A percentile compares a stretch with the other conserved stretches of the same genome.
Evolutionary conservation across 2,329 filamentous ascomycete species (phyloP).

Genomic region (Didymella arachidicola): DNA sequence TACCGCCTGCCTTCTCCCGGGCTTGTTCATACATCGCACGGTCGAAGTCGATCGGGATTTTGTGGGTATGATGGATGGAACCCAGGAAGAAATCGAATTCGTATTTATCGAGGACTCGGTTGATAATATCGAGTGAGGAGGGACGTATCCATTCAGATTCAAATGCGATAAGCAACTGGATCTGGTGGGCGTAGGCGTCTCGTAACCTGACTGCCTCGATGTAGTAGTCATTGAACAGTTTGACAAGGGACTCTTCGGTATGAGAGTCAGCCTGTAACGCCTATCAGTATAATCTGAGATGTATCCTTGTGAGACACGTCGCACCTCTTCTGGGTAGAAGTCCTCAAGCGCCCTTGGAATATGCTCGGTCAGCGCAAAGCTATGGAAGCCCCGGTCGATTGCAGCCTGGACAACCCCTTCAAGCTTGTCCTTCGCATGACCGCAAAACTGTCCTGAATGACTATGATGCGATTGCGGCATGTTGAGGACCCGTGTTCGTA

Average conservation of each 20-base stretch:
- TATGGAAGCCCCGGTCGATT: constrained; percentile 78
- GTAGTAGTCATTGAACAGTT: constrained; percentile 75
- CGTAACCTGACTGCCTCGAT: constrained; percentile 77
- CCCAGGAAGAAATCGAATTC: constrained; percentile 89
- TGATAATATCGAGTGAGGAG: constrained; percentile 66
- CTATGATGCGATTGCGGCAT: constrained; percentile 99
- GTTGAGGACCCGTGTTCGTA: background rate
- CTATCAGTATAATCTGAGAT: constrained; percentile 17
- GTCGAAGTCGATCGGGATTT: constrained; percentile 90
- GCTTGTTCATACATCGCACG: constrained; percentile 70
- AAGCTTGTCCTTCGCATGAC: constrained; percentile 82
- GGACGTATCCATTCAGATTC: constrained; percentile 92
- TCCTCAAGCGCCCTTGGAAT: constrained; percentile 84
- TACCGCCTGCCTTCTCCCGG: constrained; percentile 62
- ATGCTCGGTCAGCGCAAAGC: constrained; percentile 91
- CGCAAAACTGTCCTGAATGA: constrained; percentile 96
- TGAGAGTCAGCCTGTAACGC: constrained; percentile 29
- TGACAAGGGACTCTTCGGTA: constrained; percentile 43
- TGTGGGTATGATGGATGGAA: constrained; percentile 87
- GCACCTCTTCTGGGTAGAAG: constrained; percentile 89
- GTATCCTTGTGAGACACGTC: constrained; percentile 2
- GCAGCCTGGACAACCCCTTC: constrained; percentile 84
- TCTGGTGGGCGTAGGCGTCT: constrained; percentile 70
- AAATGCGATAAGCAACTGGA: constrained; percentile 86
- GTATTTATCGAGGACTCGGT: constrained; percentile 65